Evolutionary conservation across 2,329 filamentous ascomycete genomes (phyloP).

Genomic region (Thelonectria rubi): DNA sequence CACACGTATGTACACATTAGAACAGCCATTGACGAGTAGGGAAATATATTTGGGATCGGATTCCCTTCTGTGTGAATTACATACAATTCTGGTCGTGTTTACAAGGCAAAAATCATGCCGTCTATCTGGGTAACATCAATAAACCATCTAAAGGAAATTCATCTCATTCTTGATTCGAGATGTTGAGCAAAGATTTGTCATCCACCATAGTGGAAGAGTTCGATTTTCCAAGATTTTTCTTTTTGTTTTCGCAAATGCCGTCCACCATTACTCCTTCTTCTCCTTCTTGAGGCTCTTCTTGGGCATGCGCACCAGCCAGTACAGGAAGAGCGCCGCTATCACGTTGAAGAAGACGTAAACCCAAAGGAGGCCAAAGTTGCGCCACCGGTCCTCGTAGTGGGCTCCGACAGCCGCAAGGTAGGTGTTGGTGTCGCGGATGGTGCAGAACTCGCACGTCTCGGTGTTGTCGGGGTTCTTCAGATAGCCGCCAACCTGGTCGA

Average conservation of each 20-base stretch:
- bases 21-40: conserved; percentile 1
- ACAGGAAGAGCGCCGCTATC: conserved; percentile 62
- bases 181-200: conserved; percentile 4
- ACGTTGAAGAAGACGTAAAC: conserved; percentile 69
- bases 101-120: conserved; percentile 18
- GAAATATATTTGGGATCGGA: conserved; percentile 11
- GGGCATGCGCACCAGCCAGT: conserved; percentile 63
- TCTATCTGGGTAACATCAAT: conserved; percentile 16
- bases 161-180: conserved; percentile 6
- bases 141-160: conserved; percentile 18
- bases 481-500: conserved; percentile 59
- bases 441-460: conserved; percentile 66
- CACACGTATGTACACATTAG: neutral
- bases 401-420: conserved; percentile 61
- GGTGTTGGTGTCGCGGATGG: conserved; percentile 59
- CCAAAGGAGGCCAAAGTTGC: conserved; percentile 73
- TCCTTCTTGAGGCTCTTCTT: conserved; percentile 49
- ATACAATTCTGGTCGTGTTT: conserved; percentile 22
- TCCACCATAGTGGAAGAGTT: neutral
- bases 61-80: conserved; percentile 20
- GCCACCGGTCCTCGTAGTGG: conserved; percentile 69
- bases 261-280: conserved; percentile 43
- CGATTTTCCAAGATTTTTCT: neutral
- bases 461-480: conserved; percentile 60
- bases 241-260: neutral